Evolutionary conservation across 306 rosid genomes (phyloP).

Genomic region (Vigna angularis): DNA sequence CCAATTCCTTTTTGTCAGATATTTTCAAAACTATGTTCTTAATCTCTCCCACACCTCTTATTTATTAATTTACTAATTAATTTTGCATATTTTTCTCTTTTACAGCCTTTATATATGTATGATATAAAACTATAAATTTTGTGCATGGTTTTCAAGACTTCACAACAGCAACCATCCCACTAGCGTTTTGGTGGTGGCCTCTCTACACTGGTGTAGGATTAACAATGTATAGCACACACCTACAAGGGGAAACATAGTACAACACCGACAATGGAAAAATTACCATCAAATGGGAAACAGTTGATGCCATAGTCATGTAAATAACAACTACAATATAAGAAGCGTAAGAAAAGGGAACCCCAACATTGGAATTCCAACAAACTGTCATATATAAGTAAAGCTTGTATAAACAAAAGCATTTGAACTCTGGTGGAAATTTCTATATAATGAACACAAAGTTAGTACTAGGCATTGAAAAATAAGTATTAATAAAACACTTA

Average conservation of each 20-base stretch:
- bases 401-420: conserved; percentile 9
- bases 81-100: background rate
- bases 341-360: background rate
- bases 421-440: conserved; percentile 3
- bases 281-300: conserved; percentile 16
- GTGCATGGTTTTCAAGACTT: background rate
- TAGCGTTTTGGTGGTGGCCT: background rate
- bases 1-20: background rate
- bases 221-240: background rate
- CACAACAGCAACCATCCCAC: background rate
- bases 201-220: background rate
- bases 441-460: conserved; percentile 10
- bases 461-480: conserved; percentile 1
- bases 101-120: background rate
- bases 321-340: conserved; percentile 17
- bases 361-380: conserved; percentile 30
- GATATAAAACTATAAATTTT: background rate
- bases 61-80: background rate
- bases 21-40: background rate
- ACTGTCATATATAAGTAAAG: conserved; percentile 26
- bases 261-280: background rate
- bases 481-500: conserved; percentile 44
- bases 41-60: background rate
- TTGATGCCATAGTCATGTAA: conserved; percentile 22
- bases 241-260: background rate